Base-by-base conservation (phyloP, 495 filamentous ascomycete genomes). In the Annulohypoxylon bovei region DNA sequence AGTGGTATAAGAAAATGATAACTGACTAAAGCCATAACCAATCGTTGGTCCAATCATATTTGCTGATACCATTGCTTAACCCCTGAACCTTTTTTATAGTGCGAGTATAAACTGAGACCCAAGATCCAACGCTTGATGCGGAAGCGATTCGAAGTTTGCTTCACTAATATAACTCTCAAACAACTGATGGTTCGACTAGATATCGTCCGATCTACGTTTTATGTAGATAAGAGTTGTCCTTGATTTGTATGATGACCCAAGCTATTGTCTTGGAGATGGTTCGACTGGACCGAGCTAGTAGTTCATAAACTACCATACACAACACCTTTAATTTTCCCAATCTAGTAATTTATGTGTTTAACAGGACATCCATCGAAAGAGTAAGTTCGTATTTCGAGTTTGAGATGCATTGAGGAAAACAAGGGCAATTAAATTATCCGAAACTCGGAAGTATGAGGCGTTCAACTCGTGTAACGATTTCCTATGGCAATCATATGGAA, bases 81-180 rank as follows among this genome's bases (percentile, higher is more conserved):
- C 27, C 8, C n/a, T 52, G 6, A 14, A 8, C 27, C 8, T 52
- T 6, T 7, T 30, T 18, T 32, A 32, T 16, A 27, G 18, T 32
- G 49, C 27, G 49, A 52, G 14, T 30, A 52, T 52, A 52, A 52
- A 52, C 27, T 18, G 49, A 52, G 49, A 23, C 32, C 27, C 6
- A 3, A 27, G 27, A 40, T 9, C 37, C 4, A 40, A 16, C 8
- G 8, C 23, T 49, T 27, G 7, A 27, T 11, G 8, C 18, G 14
- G 32, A 8, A 11, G 5, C 12, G 16, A 30, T 32, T 32, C 27
- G 49, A 52, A 32, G 12, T 27, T 16, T 16, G 27, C 14, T 18
- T 32, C 5, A 4, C 22, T 52, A 9, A 27, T 32, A 52, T 32
- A 32, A 18, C 14, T 6, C 27, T 27, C 12, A 22, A 5, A 7